Evolutionary conservation across 2,329 filamentous ascomycete species (phyloP).

Genomic region (Colletotrichum musicola): DNA sequence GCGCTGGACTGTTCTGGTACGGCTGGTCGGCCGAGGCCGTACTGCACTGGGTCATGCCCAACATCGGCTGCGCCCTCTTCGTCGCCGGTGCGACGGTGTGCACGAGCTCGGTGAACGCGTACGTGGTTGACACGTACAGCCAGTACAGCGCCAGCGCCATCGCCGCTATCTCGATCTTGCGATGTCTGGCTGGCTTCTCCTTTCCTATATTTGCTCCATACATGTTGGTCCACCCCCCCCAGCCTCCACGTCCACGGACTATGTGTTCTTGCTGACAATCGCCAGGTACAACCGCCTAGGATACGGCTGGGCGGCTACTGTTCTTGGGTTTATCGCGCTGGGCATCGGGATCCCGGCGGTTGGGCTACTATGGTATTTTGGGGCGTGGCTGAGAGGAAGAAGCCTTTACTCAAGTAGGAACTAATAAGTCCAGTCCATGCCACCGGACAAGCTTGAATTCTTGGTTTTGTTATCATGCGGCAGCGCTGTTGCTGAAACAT

Average conservation of each 20-base stretch:
- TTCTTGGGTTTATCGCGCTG: neutral
- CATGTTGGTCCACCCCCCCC: neutral
- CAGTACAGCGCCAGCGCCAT: neutral
- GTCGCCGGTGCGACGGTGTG: neutral
- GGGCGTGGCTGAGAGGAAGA: neutral
- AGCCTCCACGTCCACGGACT: no score
- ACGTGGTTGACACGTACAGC: neutral
- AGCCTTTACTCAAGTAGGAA: neutral
- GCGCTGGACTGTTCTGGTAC: neutral
- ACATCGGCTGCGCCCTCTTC: neutral
- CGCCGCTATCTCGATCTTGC: neutral
- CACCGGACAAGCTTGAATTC: no score
- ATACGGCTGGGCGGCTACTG: neutral
- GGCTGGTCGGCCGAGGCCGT: neutral
- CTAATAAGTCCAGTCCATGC: neutral
- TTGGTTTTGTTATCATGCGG: no score
- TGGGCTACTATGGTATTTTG: neutral
- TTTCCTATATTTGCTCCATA: neutral
- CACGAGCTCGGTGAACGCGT: neutral
- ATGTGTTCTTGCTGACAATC: neutral
- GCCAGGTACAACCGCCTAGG: neutral
- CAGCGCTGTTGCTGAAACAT: no score
- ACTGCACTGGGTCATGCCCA: neutral
- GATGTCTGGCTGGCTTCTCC: neutral
- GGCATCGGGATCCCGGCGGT: neutral